Conservation (phyloP, 108 stramenopile genomes). For the Cylindrotheca closterium region DNA sequence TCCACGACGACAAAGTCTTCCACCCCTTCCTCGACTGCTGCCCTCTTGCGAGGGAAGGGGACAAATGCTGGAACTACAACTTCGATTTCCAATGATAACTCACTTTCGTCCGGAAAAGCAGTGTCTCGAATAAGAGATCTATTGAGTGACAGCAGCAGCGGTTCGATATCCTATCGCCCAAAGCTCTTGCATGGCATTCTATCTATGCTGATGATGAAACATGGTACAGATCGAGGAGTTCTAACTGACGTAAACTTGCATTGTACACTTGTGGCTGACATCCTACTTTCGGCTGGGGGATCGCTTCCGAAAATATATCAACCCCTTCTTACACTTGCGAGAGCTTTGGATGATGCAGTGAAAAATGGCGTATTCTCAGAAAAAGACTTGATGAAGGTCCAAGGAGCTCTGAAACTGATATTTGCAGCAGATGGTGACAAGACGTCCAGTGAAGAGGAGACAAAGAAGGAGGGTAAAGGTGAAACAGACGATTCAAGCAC, state of each 20-base stretch:
- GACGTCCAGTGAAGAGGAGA: constrained; percentile 4
- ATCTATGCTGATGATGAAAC: constrained; percentile 75
- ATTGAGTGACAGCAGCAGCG: constrained; percentile 35
- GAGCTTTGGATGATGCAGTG: constrained; percentile 68
- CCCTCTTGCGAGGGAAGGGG: not conserved
- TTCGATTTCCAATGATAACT: not conserved
- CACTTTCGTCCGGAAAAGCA: constrained; percentile 30
- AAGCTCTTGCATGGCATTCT: constrained; percentile 70
- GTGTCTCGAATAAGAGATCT: constrained; percentile 43
- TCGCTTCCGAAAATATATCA: constrained; percentile 76
- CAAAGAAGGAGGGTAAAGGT: not conserved
- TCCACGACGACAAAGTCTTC: constrained; percentile 17
- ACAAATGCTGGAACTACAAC: constrained; percentile 1
- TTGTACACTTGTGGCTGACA: constrained; percentile 78
- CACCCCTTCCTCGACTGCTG: constrained; percentile 22
- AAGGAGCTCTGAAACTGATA: constrained; percentile 57
- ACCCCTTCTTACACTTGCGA: constrained; percentile 61
- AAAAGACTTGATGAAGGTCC: constrained; percentile 59
- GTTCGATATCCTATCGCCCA: constrained; percentile 65
- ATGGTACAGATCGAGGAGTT: constrained; percentile 40
- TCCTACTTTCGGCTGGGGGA: constrained; percentile 65
- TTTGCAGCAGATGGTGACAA: constrained; percentile 49
- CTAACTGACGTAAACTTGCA: constrained; percentile 49
- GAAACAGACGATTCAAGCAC: constrained; percentile 14
- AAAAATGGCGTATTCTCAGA: constrained; percentile 66